Evolutionary conservation across 1,139 yeast species (phyloP).

Genomic region (Zygosaccharomyces sapae): DNA sequence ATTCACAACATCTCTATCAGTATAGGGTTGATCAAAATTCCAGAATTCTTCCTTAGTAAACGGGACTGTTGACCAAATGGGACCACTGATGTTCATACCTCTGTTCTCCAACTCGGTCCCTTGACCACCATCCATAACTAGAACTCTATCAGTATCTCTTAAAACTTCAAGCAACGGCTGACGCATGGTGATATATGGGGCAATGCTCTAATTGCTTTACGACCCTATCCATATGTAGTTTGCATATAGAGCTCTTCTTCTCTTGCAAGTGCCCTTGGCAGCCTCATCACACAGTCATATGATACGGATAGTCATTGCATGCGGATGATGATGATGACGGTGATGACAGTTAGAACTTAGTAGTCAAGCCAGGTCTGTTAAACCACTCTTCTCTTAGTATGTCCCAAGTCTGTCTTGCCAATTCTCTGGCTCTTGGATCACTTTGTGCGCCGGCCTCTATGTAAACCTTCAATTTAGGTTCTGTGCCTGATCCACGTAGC

Average conservation of each 20-base stretch:
- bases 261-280: background rate
- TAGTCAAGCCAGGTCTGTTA: conserved; percentile 42
- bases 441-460: conserved; percentile 63
- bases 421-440: conserved; percentile 44
- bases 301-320: background rate
- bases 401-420: conserved; percentile 71
- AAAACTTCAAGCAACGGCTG: background rate
- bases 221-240: too few relatives aligned
- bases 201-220: background rate
- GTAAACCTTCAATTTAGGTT: conserved; percentile 88
- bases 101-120: conserved; percentile 42
- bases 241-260: background rate
- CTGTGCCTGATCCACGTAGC: conserved; percentile 93
- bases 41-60: conserved; percentile 30
- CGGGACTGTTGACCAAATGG: conserved; percentile 41
- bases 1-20: conserved; percentile 45
- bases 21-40: conserved; percentile 19
- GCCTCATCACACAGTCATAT: background rate
- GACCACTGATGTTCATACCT: conserved; percentile 38
- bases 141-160: conserved; percentile 14
- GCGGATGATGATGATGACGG: background rate
- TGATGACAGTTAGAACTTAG: conserved; percentile 2
- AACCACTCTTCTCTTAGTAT: conserved; percentile 56
- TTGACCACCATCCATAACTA: conserved; percentile 44
- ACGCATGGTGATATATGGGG: background rate